These are phyloP conservation scores for Penicillium sclerotigenum DNA, from an alignment of 2,329 filamentous ascomycete species.

Conservation along the genomic window DNA sequence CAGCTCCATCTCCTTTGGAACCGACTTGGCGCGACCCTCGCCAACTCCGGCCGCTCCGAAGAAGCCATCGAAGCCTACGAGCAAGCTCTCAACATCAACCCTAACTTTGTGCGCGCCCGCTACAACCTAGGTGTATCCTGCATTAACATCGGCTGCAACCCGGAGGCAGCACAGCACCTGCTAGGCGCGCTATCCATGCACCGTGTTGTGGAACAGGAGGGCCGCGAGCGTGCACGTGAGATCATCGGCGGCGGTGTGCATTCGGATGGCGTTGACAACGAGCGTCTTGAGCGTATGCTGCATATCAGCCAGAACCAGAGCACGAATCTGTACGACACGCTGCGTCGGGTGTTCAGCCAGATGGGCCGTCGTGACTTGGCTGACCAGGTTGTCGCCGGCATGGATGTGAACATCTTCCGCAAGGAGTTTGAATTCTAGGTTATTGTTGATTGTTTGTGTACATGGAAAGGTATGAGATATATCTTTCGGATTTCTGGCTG, in stretches of 20 bases:
- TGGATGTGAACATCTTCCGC: slow-evolving; percentile 86
- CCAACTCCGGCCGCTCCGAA: slow-evolving; percentile 88
- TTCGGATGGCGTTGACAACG: slow-evolving; percentile 55
- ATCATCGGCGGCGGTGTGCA: slow-evolving; percentile 62
- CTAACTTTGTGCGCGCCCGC: slow-evolving; percentile 93
- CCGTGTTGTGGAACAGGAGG: slow-evolving; percentile 83
- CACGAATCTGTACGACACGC: slow-evolving; percentile 93
- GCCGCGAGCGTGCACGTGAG: slow-evolving; percentile 77
- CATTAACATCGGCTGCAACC: slow-evolving; percentile 95
- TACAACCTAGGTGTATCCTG: slow-evolving; percentile 97
- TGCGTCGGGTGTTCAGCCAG: slow-evolving; percentile 90
- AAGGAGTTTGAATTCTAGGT: slow-evolving; percentile 80
- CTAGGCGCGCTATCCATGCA: slow-evolving; percentile 93
- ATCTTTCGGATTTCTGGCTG: background rate
- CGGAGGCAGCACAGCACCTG: slow-evolving; percentile 88
- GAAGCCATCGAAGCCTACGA: slow-evolving; percentile 97
- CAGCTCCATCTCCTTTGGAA: slow-evolving; percentile 97
- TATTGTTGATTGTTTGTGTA: background rate
- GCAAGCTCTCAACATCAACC: slow-evolving; percentile 80
- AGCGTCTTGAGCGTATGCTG: slow-evolving; percentile 79
- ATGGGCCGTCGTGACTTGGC: slow-evolving; percentile 88
- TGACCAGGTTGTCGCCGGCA: slow-evolving; percentile 81
- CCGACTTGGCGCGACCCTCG: slow-evolving; percentile 88
- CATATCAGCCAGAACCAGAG: slow-evolving; percentile 79
- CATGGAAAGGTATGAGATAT: background rate